phyloP scores from a whole-genome alignment of 2,329 filamentous ascomycete genomes.

The Epichloe aotearoae region DNA sequence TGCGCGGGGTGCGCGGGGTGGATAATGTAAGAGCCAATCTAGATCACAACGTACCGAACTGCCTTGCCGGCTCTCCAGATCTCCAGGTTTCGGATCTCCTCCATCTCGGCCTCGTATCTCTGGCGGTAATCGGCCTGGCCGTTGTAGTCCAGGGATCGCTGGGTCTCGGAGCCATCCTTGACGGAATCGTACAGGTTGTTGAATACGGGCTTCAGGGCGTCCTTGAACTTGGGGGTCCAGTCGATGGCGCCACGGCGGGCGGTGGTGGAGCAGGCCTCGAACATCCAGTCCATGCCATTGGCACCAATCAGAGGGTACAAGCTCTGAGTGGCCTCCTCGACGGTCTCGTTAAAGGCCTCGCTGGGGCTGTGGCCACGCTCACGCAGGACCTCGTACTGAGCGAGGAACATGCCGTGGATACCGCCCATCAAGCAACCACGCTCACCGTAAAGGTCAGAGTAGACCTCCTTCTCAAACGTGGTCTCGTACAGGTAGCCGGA shows the following conservation, averaged over 20 bases:
- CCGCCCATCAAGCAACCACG: slow-evolving; percentile 99
- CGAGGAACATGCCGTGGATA: slow-evolving; percentile 99
- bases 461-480: slow-evolving; percentile 99
- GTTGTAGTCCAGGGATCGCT: slow-evolving; percentile 96
- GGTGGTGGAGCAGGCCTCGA: slow-evolving; percentile 97
- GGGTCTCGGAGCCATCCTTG: slow-evolving; percentile 81
- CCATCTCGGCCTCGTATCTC: slow-evolving; percentile 95
- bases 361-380: slow-evolving; percentile 95
- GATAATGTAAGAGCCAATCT: too few relatives aligned
- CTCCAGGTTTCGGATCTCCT: slow-evolving; percentile 95
- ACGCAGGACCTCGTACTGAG: slow-evolving; percentile 99
- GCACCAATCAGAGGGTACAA: slow-evolving; percentile 94
- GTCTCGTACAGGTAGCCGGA: slow-evolving; percentile 99
- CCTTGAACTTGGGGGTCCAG: slow-evolving; percentile 97
- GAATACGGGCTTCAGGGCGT: slow-evolving; percentile 96
- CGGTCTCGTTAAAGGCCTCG: slow-evolving; percentile 99
- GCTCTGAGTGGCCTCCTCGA: slow-evolving; percentile 97
- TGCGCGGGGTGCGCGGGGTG: too few relatives aligned
- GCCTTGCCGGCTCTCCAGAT: slow-evolving; percentile 99
- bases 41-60: slow-evolving; percentile 51
- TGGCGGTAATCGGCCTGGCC: slow-evolving; percentile 88
- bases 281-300: slow-evolving; percentile 99
- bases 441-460: slow-evolving; percentile 99
- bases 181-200: slow-evolving; percentile 93
- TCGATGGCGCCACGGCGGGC: slow-evolving; percentile 97